Conservation (phyloP, 2,329 filamentous ascomycete species). For the Cadophora luteo-olivacea region DNA sequence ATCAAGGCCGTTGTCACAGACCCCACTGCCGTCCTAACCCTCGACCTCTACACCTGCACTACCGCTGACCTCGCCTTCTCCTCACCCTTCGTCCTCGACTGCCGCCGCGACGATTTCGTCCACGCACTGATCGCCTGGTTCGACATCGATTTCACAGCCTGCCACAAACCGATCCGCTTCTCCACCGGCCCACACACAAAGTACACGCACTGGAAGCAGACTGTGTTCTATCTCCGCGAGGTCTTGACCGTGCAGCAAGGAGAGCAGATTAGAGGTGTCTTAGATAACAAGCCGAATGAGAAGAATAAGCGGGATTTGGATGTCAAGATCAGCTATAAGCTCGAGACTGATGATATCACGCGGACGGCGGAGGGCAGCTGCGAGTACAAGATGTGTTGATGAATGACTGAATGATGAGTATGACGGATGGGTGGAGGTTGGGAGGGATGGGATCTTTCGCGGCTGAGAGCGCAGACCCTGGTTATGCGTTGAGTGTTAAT, state of each 20-base stretch:
- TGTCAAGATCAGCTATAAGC: slow-evolving; percentile 83
- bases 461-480: slow-evolving; percentile 45
- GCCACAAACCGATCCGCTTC: slow-evolving; percentile 97
- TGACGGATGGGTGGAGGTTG: slow-evolving; percentile 23
- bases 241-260: slow-evolving; percentile 90
- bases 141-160: slow-evolving; percentile 97
- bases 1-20: slow-evolving; percentile 97
- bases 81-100: slow-evolving; percentile 75
- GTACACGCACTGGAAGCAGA: slow-evolving; percentile 99
- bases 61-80: slow-evolving; percentile 84
- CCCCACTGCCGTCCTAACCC: slow-evolving; percentile 80
- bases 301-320: slow-evolving; percentile 96
- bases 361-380: slow-evolving; percentile 73
- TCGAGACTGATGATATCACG: slow-evolving; percentile 76
- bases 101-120: slow-evolving; percentile 90
- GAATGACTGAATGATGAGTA: slow-evolving; percentile 4
- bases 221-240: slow-evolving; percentile 95
- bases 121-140: slow-evolving; percentile 99
- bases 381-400: slow-evolving; percentile 80
- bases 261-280: slow-evolving; percentile 75
- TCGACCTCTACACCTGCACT: slow-evolving; percentile 93
- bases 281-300: slow-evolving; percentile 86
- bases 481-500: slow-evolving; percentile 19
- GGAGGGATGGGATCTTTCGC: slow-evolving; percentile 39
- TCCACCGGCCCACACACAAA: slow-evolving; percentile 97